These are phyloP conservation scores for Phytophthora aleatoria DNA, from an alignment of 352 stramenopile species.

Conservation along the genomic window DNA sequence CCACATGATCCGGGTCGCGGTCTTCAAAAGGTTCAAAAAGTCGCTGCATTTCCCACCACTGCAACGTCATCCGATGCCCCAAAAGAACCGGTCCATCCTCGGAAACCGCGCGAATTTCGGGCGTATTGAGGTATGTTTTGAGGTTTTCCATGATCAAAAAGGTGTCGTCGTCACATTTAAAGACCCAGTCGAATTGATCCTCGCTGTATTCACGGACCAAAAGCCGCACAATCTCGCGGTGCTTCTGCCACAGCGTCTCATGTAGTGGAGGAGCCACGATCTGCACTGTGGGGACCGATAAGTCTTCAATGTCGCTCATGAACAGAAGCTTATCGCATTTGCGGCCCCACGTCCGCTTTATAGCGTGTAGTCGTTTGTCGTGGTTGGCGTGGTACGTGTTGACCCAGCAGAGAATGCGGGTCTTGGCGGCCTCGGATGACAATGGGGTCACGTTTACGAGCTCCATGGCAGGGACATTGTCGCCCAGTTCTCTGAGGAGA, in stretches of 20 bases:
- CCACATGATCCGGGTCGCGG: conserved; percentile 62
- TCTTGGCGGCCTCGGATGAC: conserved; percentile 40
- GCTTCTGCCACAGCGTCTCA: conserved; percentile 85
- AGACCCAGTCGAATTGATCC: conserved; percentile 84
- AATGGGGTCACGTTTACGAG: conserved; percentile 69
- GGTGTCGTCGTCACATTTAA: conserved; percentile 90
- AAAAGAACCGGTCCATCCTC: conserved; percentile 55
- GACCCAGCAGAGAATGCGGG: conserved; percentile 84
- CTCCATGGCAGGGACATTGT: conserved; percentile 73
- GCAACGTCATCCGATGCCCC: conserved; percentile 85
- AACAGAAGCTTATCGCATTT: conserved; percentile 90
- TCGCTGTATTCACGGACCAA: conserved; percentile 66
- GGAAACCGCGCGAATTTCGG: conserved; percentile 43
- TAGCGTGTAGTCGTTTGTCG: conserved; percentile 54
- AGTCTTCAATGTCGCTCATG: conserved; percentile 84
- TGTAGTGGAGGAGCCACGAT: conserved; percentile 70
- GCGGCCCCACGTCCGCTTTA: conserved; percentile 77
- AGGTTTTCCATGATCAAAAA: conserved; percentile 89
- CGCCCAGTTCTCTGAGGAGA: conserved; percentile 49
- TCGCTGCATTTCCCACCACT: conserved; percentile 86
- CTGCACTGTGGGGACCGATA: conserved; percentile 60
- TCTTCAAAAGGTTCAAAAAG: conserved; percentile 72
- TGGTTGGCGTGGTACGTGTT: conserved; percentile 88
- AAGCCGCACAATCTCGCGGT: conserved; percentile 81
- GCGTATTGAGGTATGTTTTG: conserved; percentile 66